Conservation (phyloP, 768 basidiomycete species). For the Suillus cothurnatus region DNA sequence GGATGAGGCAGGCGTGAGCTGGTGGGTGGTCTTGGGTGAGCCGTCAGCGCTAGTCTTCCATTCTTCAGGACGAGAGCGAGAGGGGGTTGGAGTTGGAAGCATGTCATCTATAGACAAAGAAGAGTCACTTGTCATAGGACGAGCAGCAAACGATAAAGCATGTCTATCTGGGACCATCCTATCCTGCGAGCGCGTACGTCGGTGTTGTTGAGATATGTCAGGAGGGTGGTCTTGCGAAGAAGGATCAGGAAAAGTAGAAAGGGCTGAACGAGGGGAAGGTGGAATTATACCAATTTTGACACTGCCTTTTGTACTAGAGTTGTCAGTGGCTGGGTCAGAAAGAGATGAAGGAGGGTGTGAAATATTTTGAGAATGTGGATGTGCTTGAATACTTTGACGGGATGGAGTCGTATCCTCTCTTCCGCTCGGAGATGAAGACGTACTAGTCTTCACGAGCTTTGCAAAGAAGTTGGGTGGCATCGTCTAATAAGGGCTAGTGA, state of each 20-base stretch:
- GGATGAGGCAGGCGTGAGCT: slow-evolving; percentile 34
- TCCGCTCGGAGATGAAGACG: slow-evolving; percentile 13
- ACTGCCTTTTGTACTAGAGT: slow-evolving; percentile 22
- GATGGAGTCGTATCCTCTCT: slow-evolving; percentile 1
- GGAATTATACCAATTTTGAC: slow-evolving; percentile 34
- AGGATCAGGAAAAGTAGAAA: slow-evolving; percentile 8
- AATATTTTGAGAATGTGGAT: slow-evolving; percentile 14
- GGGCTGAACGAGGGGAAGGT: slow-evolving; percentile 26
- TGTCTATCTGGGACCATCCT: slow-evolving; percentile 32
- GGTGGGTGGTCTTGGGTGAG: slow-evolving; percentile 19
- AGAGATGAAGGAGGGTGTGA: slow-evolving; percentile 14
- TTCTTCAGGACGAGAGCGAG: slow-evolving; percentile 19
- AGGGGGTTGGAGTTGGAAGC: slow-evolving; percentile 30
- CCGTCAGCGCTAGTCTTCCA: slow-evolving; percentile 17
- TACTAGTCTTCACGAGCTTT: slow-evolving; percentile 29
- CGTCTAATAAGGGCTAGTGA: not conserved
- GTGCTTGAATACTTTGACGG: not conserved
- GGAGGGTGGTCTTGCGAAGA: slow-evolving; percentile 21
- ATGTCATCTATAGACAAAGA: slow-evolving; percentile 22
- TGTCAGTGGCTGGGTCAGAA: slow-evolving; percentile 6
- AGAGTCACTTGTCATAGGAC: slow-evolving; percentile 26
- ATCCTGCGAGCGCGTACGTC: slow-evolving; percentile 34
- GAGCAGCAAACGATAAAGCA: slow-evolving; percentile 36
- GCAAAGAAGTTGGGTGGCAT: slow-evolving; percentile 35
- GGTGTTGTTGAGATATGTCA: slow-evolving; percentile 26